These are phyloP conservation scores for Botrytis fabae DNA, from an alignment of 2,329 filamentous ascomycete species.

Conservation along the genomic window DNA sequence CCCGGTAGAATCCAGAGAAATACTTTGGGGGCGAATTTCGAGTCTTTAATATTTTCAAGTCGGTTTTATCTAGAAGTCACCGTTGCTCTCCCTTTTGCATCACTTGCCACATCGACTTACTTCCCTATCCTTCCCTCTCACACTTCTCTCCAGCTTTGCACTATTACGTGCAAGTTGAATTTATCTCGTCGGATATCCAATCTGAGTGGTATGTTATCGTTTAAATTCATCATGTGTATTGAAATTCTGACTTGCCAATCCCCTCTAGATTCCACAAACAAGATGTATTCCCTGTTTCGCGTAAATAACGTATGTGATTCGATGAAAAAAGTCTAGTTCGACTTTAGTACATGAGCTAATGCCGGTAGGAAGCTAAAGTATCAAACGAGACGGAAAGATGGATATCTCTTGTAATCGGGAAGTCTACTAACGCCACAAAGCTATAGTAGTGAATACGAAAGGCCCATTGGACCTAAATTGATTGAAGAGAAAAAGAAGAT, in stretches of 20 bases:
- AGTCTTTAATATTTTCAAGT: background rate
- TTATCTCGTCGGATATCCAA: background rate
- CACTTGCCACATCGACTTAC: background rate
- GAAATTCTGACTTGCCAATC: background rate
- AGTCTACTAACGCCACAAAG: background rate
- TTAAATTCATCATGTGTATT: background rate
- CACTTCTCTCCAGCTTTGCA: background rate
- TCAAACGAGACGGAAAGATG: background rate
- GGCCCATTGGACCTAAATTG: background rate
- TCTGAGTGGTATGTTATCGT: background rate
- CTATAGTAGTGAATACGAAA: slow-evolving; percentile 3
- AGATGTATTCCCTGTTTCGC: background rate
- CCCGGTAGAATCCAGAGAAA: background rate
- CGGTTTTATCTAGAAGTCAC: background rate
- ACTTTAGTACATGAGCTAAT: background rate
- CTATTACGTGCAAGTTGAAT: background rate
- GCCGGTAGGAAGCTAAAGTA: background rate
- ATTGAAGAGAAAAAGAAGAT: background rate
- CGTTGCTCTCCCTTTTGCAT: background rate
- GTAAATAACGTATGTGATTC: background rate
- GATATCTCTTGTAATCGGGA: background rate
- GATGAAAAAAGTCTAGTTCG: background rate
- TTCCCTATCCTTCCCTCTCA: background rate
- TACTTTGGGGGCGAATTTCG: background rate
- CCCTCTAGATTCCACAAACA: background rate